Base-by-base conservation (phyloP, 2,329 filamentous ascomycete species). In the Pestalotiopsis sp. region DNA sequence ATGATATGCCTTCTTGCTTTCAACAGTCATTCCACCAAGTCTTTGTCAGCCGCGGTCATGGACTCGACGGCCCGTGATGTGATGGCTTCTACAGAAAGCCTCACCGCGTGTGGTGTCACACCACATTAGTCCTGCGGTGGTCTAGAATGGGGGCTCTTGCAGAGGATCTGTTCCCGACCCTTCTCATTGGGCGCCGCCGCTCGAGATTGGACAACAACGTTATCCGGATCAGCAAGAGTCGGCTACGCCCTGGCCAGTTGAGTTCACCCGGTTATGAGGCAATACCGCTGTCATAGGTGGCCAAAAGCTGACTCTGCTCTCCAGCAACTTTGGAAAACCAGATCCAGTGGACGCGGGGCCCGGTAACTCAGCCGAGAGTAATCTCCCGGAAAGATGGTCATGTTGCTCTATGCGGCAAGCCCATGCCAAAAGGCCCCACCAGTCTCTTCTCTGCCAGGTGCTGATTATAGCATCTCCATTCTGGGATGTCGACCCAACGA, bases 1-100 rank as follows among this genome's bases (percentile, higher is more conserved):
- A 64, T 64, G 61, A 64, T 64, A 64, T 49, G 61, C 11, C 13
- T 64, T 14, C 38, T 39, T 27, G 14, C 27, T 49, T 52, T 23
- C 38, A 27, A 45, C 36, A 12, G 61, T 31, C n/a, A 64, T 12
- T 36, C 14, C 36, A 20, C 17, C 59, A 39, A 36, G 7, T 36
- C 9, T 41, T 39, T 20, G 27, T 62, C 59, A 39, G 27, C 27
- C 9, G 59, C 45, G 6, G 20, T 52, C 20, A 20, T n/a, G 14
- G 20, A 9, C 20, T n/a, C 45, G 7, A 52, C 31, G n/a, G 45
- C 17, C 45, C 45, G 9, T 52, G 45, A 20, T 20, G 7, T 36
- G 59, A 7, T n/a, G 58, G 14, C 12, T 17, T 27, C 31, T 13
- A 9, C 7, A 20, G n/a, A 20, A n/a, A 17, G 27, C 25, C 25